Evolutionary conservation across 2,329 filamentous ascomycete species (phyloP), one percentile per base, ranked within the genome.

Genomic region (Pseudonectria foliicola): DNA sequence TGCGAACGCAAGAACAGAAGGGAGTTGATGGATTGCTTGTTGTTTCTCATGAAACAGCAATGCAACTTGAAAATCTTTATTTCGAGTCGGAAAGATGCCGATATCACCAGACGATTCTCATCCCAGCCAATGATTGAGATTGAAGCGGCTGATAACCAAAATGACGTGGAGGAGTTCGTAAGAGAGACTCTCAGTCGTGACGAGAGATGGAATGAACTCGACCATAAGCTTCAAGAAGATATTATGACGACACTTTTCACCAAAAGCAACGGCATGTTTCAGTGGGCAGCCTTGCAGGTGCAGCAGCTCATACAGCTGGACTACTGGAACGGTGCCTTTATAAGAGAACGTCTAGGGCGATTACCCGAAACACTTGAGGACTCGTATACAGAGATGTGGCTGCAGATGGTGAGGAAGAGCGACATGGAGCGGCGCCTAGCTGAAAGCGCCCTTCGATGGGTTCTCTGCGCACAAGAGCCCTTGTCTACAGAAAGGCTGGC

Each of bases 261-360:
- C 11, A n/a, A 16, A 8, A 38, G 32, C 18, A n/a, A 35, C 3
- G 39, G 35, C 6, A 42, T 42, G 39, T 42, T 42, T 21, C 39
- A 38, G n/a, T 42, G 35, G 35, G 35, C 24, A 10, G 16, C 35
- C 3, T 7, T 34, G 3, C 26, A 34, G 12, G 18, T 34, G 15
- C 15, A 25, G 10, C 27, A 29, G 14, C 12, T 39, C 12, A 13
- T 26, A 21, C 6, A 12, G 8, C 3, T 35, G 4, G 29, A 24
- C 6, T 4, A 14, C 6, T 33, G 29, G 33, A 24, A 15, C 16
- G 4, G 30, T 3, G 3, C 5, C 10, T 21, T 12, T 7, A 33
- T 39, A 7, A 10, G 11, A 10, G 23, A 30, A 4, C 30, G 29
- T 6, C 30, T 39, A 4, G 13, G 13, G 3, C 8, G 18, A 6